A percentile compares a stretch with the other conserved stretches of the same genome.
Conservation (phyloP, 768 basidiomycete genomes). For the Leccinum boreale region DNA sequence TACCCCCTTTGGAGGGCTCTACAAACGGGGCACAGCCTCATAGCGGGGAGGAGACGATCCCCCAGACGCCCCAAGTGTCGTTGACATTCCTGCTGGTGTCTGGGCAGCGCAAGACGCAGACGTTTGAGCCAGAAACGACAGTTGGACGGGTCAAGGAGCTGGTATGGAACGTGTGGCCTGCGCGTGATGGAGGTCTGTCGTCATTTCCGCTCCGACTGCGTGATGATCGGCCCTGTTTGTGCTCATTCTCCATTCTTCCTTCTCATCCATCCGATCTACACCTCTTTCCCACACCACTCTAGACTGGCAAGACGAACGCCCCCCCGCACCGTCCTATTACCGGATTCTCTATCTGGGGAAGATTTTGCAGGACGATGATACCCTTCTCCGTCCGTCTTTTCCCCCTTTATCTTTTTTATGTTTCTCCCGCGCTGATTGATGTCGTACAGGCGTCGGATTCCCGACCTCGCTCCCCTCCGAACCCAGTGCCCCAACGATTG, state of each 20-base stretch:
- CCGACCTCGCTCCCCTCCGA: slow-evolving; percentile 27
- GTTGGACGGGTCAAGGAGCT: slow-evolving; percentile 80
- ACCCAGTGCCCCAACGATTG: slow-evolving; percentile 48
- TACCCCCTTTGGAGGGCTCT: not conserved
- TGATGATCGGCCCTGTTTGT: slow-evolving; percentile 12
- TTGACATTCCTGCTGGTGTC: slow-evolving; percentile 74
- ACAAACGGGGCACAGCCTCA: slow-evolving; percentile 4
- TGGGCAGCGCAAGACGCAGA: slow-evolving; percentile 64
- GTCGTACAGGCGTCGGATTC: slow-evolving; percentile 30
- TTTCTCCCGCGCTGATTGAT: slow-evolving; percentile 7
- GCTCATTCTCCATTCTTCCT: not conserved
- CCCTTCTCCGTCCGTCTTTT: slow-evolving; percentile 52
- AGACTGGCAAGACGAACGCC: slow-evolving; percentile 81
- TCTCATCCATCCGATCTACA: not conserved
- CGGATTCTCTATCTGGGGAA: slow-evolving; percentile 74
- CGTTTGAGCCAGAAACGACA: slow-evolving; percentile 72
- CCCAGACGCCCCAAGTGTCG: slow-evolving; percentile 60
- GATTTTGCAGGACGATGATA: slow-evolving; percentile 83
- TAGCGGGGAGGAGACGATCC: slow-evolving; percentile 30
- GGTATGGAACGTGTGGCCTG: slow-evolving; percentile 80
- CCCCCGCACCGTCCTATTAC: slow-evolving; percentile 73
- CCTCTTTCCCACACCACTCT: not conserved
- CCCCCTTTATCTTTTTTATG: not conserved
- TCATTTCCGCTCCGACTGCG: slow-evolving; percentile 9
- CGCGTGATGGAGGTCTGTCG: slow-evolving; percentile 41